These are phyloP conservation scores for Domatiomyces catenatus DNA, from an alignment of 2,329 filamentous ascomycete genomes.

Conservation along the genomic window DNA sequence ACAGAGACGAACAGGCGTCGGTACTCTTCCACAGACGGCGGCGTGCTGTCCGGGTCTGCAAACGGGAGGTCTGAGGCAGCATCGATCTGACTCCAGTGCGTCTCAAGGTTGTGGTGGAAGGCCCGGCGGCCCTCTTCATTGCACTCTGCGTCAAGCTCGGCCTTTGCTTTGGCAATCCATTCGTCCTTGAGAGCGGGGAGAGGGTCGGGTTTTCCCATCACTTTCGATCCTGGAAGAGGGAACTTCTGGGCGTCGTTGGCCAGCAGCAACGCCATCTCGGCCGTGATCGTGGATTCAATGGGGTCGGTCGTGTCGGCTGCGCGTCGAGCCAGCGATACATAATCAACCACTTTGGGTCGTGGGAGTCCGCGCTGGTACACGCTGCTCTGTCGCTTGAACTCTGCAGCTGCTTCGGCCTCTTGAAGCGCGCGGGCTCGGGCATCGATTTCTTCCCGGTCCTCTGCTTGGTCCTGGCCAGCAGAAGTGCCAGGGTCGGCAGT, in stretches of 20 bases:
- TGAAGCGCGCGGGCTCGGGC: slow-evolving; percentile 45
- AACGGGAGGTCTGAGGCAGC: slow-evolving; percentile 47
- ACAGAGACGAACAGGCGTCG: slow-evolving; percentile 58
- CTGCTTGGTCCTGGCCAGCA: slow-evolving; percentile 17
- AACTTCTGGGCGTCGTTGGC: slow-evolving; percentile 66
- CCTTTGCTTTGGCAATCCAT: slow-evolving; percentile 56
- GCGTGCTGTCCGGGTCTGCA: slow-evolving; percentile 56
- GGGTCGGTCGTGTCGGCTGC: slow-evolving; percentile 48
- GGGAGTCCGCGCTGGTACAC: slow-evolving; percentile 79
- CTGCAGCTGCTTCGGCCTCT: slow-evolving; percentile 50
- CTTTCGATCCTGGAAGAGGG: slow-evolving; percentile 51
- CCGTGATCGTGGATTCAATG: slow-evolving; percentile 53
- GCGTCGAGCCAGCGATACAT: slow-evolving; percentile 49
- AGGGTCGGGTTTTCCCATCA: slow-evolving; percentile 45
- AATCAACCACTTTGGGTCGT: slow-evolving; percentile 57
- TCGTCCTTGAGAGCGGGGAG: slow-evolving; percentile 55
- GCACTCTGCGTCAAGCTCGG: slow-evolving; percentile 59
- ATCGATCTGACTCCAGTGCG: slow-evolving; percentile 37
- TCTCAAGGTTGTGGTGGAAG: slow-evolving; percentile 27
- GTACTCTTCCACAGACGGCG: slow-evolving; percentile 51
- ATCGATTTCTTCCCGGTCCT: slow-evolving; percentile 61
- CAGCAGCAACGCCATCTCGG: slow-evolving; percentile 64
- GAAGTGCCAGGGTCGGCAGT: slow-evolving; percentile 47
- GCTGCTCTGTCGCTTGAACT: slow-evolving; percentile 71
- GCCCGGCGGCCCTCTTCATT: slow-evolving; percentile 36